Percentiles rank a stretch among this genome's conserved stretches.
Evolutionary conservation across 208 protist species (phyloP).

Genomic region (Leishmania mexicana): DNA sequence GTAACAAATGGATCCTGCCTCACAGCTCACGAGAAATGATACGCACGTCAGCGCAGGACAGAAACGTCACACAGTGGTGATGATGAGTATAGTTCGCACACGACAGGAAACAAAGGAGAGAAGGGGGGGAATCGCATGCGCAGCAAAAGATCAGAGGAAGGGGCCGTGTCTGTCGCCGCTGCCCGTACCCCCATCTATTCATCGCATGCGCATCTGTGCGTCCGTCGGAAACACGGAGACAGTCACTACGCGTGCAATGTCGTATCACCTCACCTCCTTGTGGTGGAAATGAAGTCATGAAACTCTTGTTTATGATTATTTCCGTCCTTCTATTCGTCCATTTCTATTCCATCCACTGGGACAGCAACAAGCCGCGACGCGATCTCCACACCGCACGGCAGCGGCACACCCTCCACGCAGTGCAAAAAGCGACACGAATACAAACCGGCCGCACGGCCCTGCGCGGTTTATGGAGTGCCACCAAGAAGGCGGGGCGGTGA

Average conservation of each 20-base stretch:
- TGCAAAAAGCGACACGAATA: not conserved
- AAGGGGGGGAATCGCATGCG: not conserved
- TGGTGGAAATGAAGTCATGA: not conserved
- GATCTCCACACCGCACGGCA: not conserved
- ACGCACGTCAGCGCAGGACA: not conserved
- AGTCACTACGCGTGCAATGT: not conserved
- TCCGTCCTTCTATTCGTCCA: not conserved
- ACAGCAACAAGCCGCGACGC: not conserved
- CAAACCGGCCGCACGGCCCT: not conserved
- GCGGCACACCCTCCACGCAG: not conserved
- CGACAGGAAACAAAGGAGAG: not conserved
- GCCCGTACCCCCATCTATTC: not conserved
- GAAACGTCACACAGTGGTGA: not conserved
- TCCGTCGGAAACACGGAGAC: not conserved
- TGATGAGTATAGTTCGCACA: not conserved
- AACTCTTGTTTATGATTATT: not conserved
- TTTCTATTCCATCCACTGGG: not conserved
- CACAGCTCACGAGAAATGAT: not conserved
- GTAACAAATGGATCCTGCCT: not conserved
- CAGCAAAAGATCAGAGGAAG: not conserved
- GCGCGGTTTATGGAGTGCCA: not conserved
- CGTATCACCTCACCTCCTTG: not conserved
- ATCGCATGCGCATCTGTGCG: not conserved
- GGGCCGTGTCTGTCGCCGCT: not conserved
- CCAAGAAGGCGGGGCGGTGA: slow-evolving; percentile 19